Conservation (phyloP, 805 yeast genomes). For the Metschnikowia cerradonensis region DNA sequence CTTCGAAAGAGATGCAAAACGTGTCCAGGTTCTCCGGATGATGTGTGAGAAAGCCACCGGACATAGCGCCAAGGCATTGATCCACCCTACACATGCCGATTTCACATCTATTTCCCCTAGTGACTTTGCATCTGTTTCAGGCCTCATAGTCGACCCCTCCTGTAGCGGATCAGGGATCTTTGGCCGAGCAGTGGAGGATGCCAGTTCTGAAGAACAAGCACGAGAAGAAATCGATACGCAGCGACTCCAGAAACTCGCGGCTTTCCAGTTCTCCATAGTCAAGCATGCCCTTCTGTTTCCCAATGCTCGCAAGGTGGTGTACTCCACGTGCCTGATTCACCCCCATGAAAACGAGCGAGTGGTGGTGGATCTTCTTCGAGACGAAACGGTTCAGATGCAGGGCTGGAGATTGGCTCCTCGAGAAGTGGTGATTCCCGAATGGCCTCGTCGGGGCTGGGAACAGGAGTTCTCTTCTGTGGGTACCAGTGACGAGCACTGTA, state of each 20-base stretch:
- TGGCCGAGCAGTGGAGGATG: constrained; percentile 71
- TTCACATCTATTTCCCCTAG: constrained; percentile 58
- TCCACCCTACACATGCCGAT: constrained; percentile 58
- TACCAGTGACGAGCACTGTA: constrained; percentile 38
- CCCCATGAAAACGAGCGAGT: constrained; percentile 93
- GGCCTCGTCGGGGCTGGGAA: constrained; percentile 82
- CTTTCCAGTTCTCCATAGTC: constrained; percentile 84
- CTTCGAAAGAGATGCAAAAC: constrained; percentile 75
- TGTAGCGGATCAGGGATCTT: constrained; percentile 98
- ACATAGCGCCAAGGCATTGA: constrained; percentile 22
- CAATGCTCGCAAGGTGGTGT: constrained; percentile 69
- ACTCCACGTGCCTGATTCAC: constrained; percentile 94
- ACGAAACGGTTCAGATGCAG: constrained; percentile 51
- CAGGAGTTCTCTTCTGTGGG: constrained; percentile 56
- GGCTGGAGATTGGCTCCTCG: constrained; percentile 76
- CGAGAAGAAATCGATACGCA: constrained; percentile 42
- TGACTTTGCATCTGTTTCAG: constrained; percentile 64
- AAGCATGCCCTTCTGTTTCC: constrained; percentile 87
- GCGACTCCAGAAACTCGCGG: constrained; percentile 68
- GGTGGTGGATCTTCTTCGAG: constrained; percentile 71
- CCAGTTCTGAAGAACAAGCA: constrained; percentile 37
- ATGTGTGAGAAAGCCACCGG: constrained; percentile 74
- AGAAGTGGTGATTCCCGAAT: constrained; percentile 64
- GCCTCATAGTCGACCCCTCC: constrained; percentile 90
- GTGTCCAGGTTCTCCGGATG: constrained; percentile 64